These are phyloP conservation scores for Saccharomyces hybrid DNA, from an alignment of 1,139 yeast species.

Conservation along the genomic window DNA sequence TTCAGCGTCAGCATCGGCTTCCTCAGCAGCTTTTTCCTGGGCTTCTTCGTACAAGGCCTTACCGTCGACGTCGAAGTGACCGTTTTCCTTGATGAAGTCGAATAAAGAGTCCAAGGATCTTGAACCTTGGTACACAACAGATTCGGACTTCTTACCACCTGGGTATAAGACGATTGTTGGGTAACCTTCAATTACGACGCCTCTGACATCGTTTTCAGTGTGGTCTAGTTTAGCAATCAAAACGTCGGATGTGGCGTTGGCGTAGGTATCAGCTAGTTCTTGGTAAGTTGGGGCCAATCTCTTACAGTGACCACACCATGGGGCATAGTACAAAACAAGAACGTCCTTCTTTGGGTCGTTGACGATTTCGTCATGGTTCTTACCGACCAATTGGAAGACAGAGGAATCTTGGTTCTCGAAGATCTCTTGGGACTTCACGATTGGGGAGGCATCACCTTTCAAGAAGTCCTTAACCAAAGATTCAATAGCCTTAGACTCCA, in stretches of 20 bases:
- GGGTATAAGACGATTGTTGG: conserved; percentile 92
- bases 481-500: conserved; percentile 42
- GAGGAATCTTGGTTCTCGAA: conserved; percentile 74
- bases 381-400: conserved; percentile 76
- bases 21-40: conserved; percentile 31
- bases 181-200: conserved; percentile 76
- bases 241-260: conserved; percentile 40
- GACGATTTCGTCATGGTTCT: conserved; percentile 67
- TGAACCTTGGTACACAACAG: conserved; percentile 59
- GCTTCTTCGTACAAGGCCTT: conserved; percentile 34
- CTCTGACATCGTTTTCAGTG: conserved; percentile 73
- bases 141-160: conserved; percentile 73
- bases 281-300: conserved; percentile 88
- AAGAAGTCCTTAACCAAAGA: conserved; percentile 58
- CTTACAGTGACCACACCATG: conserved; percentile 99
- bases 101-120: conserved; percentile 73
- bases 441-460: conserved; percentile 61
- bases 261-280: conserved; percentile 68
- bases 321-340: conserved; percentile 89
- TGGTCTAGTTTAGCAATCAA: conserved; percentile 84
- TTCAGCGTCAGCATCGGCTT: conserved; percentile 11
- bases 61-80: conserved; percentile 54
- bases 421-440: conserved; percentile 76
- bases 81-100: conserved; percentile 59
- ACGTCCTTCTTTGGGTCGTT: conserved; percentile 73